These are phyloP conservation scores for Bipolaris zeicola DNA, from an alignment of 2,329 filamentous ascomycete genomes.

Conservation along the genomic window DNA sequence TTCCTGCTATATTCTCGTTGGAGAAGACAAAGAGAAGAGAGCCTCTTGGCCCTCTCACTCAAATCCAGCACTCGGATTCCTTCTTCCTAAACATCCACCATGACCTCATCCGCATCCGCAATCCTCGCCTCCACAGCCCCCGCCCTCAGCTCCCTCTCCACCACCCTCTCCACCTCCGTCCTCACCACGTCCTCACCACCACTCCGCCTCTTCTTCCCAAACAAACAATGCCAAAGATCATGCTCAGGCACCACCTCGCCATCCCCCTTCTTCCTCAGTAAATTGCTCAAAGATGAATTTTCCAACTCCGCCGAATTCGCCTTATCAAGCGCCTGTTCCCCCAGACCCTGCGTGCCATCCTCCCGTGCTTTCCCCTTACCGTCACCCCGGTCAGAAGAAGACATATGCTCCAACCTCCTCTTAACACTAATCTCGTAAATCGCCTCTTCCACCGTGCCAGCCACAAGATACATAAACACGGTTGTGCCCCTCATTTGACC, in stretches of 20 bases:
- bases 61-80: neutral
- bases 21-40: neutral
- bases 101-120: neutral
- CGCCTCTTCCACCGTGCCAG: slow-evolving; percentile 86
- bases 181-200: slow-evolving; percentile 42
- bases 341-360: slow-evolving; percentile 13
- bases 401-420: slow-evolving; percentile 78
- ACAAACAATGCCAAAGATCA: slow-evolving; percentile 89
- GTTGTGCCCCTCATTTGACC: slow-evolving; percentile 87
- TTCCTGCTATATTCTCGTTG: too few species aligned
- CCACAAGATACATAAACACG: slow-evolving; percentile 94
- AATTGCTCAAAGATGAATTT: slow-evolving; percentile 68
- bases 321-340: slow-evolving; percentile 70
- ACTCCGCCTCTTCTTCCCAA: slow-evolving; percentile 59
- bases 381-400: slow-evolving; percentile 31
- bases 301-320: slow-evolving; percentile 87
- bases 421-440: slow-evolving; percentile 87
- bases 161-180: slow-evolving; percentile 50
- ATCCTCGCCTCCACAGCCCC: slow-evolving; percentile 58
- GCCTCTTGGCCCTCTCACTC: neutral
- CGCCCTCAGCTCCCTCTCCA: slow-evolving; percentile 58
- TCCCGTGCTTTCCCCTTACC: too few species aligned
- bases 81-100: neutral
- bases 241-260: slow-evolving; percentile 80
- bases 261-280: slow-evolving; percentile 72